These are phyloP conservation scores for Macrotyloma uniflorum DNA, from an alignment of 306 rosid genomes.

Conservation along the genomic window DNA sequence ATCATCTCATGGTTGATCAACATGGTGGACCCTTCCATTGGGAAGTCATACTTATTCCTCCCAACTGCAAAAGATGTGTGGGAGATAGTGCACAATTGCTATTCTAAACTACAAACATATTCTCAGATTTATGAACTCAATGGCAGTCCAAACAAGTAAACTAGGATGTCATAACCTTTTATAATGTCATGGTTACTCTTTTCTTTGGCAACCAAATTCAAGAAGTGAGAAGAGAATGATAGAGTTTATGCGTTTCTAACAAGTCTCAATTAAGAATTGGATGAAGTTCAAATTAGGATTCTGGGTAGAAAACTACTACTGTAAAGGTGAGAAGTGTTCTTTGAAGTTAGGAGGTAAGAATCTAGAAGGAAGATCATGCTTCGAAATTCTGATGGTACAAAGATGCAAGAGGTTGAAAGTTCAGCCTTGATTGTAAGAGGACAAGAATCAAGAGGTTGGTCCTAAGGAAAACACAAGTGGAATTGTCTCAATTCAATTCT, in stretches of 20 bases:
- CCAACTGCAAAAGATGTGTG: background rate
- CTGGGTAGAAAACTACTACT: background rate
- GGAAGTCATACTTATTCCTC: background rate
- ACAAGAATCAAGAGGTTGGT: background rate
- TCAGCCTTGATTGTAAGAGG: background rate
- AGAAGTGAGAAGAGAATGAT: background rate
- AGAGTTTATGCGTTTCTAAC: background rate
- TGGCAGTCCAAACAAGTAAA: background rate
- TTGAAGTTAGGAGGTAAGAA: background rate
- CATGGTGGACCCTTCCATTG: background rate
- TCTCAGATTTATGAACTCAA: background rate
- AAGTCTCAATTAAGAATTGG: background rate
- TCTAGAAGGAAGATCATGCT: background rate
- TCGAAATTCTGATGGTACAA: background rate
- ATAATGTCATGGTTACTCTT: background rate
- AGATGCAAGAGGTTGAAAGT: background rate
- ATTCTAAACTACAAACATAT: background rate
- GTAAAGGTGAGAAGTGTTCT: background rate
- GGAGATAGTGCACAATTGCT: background rate
- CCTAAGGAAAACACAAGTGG: no score
- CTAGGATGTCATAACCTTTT: background rate
- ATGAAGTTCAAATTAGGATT: background rate
- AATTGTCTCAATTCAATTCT: no score
- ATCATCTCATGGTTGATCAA: background rate
- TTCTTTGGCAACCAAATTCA: background rate